Evolutionary conservation across 2,329 filamentous ascomycete genomes (phyloP).

Genomic region (Akanthomyces lecanii): DNA sequence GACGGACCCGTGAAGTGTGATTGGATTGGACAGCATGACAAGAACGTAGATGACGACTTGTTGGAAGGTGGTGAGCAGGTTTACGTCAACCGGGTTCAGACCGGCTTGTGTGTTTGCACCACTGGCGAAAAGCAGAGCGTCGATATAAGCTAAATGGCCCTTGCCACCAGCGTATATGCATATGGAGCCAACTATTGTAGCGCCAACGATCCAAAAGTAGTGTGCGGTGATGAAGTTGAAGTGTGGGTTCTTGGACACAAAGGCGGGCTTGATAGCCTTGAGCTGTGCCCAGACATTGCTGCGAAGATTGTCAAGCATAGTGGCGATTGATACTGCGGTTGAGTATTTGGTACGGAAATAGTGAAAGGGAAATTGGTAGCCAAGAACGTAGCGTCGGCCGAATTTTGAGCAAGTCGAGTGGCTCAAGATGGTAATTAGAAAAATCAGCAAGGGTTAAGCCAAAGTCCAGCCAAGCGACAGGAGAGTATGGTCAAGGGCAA

Average conservation of each 20-base stretch:
- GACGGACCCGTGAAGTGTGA: slow-evolving; percentile 78
- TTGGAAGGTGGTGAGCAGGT: slow-evolving; percentile 64
- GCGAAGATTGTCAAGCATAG: slow-evolving; percentile 32
- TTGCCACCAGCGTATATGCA: slow-evolving; percentile 62
- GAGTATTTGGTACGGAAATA: neutral
- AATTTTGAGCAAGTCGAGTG: neutral
- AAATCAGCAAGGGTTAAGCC: slow-evolving; percentile 18
- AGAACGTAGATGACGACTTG: slow-evolving; percentile 70
- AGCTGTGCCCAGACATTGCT: slow-evolving; percentile 39
- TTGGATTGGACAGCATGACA: slow-evolving; percentile 73
- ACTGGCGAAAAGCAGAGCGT: slow-evolving; percentile 83
- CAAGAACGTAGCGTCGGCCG: neutral
- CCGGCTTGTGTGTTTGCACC: slow-evolving; percentile 90
- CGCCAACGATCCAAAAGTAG: slow-evolving; percentile 77
- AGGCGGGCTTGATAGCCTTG: slow-evolving; percentile 50
- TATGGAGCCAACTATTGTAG: slow-evolving; percentile 70
- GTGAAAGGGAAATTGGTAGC: neutral
- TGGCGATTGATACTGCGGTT: neutral
- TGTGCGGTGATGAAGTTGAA: slow-evolving; percentile 81
- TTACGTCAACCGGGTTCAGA: slow-evolving; percentile 74
- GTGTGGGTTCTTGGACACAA: slow-evolving; percentile 57
- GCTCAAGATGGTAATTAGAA: neutral
- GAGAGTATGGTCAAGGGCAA: neutral
- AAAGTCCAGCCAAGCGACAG: slow-evolving; percentile 25
- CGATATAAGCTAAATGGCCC: slow-evolving; percentile 68